A percentile compares a stretch with the other conserved stretches of the same genome.
Evolutionary conservation across 2,329 filamentous ascomycete genomes (phyloP).

Genomic region (Tolypocladium endophyticum): DNA sequence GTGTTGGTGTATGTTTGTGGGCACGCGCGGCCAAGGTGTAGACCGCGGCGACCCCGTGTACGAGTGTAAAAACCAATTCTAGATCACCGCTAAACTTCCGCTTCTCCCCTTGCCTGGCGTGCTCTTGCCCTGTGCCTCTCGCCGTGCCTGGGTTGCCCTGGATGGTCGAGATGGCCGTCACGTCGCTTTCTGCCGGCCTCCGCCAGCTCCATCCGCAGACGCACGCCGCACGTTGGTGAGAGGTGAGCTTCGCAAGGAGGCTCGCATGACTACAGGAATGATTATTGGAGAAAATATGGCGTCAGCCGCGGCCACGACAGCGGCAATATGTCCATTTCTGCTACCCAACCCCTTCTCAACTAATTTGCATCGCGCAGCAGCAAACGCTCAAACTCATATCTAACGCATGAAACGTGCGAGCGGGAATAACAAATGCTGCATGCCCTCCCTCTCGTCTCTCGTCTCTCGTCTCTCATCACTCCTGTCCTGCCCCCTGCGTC

Average conservation of each 20-base stretch:
- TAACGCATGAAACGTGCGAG: neutral
- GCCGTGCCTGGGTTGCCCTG: neutral
- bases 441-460: neutral
- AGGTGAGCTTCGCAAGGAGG: neutral
- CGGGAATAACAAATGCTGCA: too few relatives aligned
- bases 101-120: neutral
- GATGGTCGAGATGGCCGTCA: neutral
- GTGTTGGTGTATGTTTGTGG: constrained; percentile 3
- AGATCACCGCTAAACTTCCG: constrained; percentile 2
- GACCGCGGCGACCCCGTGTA: constrained; percentile 15
- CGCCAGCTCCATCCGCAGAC: neutral
- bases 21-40: neutral
- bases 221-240: neutral
- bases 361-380: neutral
- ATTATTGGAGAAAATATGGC: neutral
- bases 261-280: neutral
- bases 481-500: neutral
- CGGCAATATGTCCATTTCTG: neutral
- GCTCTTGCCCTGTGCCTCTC: neutral
- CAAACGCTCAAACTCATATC: neutral
- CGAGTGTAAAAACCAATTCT: constrained; percentile 25
- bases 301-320: neutral
- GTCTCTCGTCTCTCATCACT: neutral
- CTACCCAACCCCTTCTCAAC: neutral
- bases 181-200: neutral